phyloP scores from a whole-genome alignment of 345 rosid species.

The Sonneratia caseolaris region DNA sequence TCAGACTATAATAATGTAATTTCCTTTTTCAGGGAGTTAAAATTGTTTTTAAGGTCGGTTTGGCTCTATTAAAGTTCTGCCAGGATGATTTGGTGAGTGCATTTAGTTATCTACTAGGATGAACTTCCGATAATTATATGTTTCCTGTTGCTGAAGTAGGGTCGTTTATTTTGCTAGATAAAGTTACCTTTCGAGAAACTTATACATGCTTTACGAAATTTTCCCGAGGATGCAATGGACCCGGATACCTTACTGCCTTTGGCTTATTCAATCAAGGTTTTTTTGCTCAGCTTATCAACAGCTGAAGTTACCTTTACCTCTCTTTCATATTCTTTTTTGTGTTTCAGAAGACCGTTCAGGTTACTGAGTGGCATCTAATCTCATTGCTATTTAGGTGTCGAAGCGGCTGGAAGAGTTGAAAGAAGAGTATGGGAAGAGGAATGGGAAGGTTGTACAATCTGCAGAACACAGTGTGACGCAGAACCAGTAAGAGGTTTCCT shows the following conservation, averaged over 20 bases:
- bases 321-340: neutral
- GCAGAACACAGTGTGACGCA: constrained; percentile 13
- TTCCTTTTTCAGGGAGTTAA: constrained; percentile 63
- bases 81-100: constrained; percentile 81
- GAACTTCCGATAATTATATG: neutral
- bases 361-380: neutral
- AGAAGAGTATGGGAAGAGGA: constrained; percentile 39
- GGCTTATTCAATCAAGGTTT: constrained; percentile 88
- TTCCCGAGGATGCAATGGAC: constrained; percentile 88
- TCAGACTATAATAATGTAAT: neutral
- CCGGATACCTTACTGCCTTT: constrained; percentile 80
- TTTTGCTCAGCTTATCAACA: neutral
- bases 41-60: constrained; percentile 87
- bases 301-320: neutral
- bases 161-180: constrained; percentile 25
- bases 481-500: neutral
- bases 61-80: constrained; percentile 76
- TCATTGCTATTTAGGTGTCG: constrained; percentile 39
- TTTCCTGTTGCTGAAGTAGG: neutral
- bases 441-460: constrained; percentile 29
- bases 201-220: constrained; percentile 78
- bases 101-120: neutral
- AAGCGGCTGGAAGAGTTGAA: constrained; percentile 62
- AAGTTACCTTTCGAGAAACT: constrained; percentile 89
- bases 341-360: neutral